Base-by-base conservation (phyloP, 331 rosid genomes). In the Phaseolus coccineus region DNA sequence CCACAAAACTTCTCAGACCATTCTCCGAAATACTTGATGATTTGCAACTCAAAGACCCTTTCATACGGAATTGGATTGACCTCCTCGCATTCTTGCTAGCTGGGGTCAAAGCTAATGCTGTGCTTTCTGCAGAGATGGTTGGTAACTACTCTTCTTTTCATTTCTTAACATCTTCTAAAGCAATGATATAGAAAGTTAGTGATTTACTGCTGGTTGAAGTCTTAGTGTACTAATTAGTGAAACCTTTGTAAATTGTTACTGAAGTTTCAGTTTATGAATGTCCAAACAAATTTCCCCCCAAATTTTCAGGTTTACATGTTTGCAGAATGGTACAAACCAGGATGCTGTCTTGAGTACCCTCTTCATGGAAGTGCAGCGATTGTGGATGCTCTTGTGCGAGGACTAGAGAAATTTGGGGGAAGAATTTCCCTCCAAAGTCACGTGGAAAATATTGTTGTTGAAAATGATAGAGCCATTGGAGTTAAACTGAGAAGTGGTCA, bases 251-350 rank as follows among this genome's bases (percentile, higher is more conserved):
- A 74, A 56, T 71, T 75, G 64, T 42, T 25, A 74, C 57, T 71
- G 40, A 47, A 5, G 25, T 10, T 71, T 81, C 13, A 2, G 66
- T 73, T 35, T 71, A 31, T 47, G 33, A 46, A 58, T 78, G 79
- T n/a, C 84, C 14, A 53, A 63, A 65, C 71, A 48, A 22, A 15
- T 22, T 31, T 68, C 6, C 27, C 48, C 62, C 25, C 68, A n/a
- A 53, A n/a, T 73, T 80, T 83, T 79, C 88, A 94, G 98, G 72
- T 94, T 73, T 94, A 92, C 83, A 94, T 94, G 98, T 91, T 94
- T 86, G 95, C 97, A 25, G 98, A 94, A 77, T 94, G 98, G 98
- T 92, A 92, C 85, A 94, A 91, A 86, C 93, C 97, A 13, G 97
- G 97, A 12, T 86, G 91, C 87, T 85, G 91, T 81, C 97, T 94